A percentile compares a stretch with the other conserved stretches of the same genome.
Conservation (phyloP, 441 rosid genomes). For the Theobroma grandiflorum region DNA sequence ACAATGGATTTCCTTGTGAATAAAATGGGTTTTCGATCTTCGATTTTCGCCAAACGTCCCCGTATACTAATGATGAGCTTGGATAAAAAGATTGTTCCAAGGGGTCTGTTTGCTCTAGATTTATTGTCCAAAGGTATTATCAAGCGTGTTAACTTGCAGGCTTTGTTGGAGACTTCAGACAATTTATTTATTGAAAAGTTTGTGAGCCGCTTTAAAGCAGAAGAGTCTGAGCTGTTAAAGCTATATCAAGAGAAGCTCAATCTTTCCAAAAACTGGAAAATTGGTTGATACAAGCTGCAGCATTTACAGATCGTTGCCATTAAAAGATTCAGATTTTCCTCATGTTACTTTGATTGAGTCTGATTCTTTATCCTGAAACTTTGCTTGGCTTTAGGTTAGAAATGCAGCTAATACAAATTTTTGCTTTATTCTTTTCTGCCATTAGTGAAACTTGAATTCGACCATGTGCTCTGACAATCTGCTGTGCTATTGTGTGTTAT, state of each 20-base stretch:
- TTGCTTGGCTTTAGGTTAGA: neutral
- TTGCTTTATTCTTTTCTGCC: neutral
- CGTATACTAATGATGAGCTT: neutral
- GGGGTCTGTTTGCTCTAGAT: slow-evolving; percentile 22
- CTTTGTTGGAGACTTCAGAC: neutral
- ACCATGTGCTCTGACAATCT: neutral
- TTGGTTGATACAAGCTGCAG: no score
- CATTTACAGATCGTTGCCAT: neutral
- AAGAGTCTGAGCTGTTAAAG: slow-evolving; percentile 31
- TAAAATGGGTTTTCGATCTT: slow-evolving; percentile 19
- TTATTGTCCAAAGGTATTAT: slow-evolving; percentile 16
- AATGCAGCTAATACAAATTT: neutral
- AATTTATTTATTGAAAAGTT: slow-evolving; percentile 23
- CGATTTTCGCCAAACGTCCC: neutral
- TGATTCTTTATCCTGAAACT: no score
- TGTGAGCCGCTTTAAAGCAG: neutral
- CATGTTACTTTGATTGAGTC: no score
- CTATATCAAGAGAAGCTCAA: slow-evolving; percentile 4
- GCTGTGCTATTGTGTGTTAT: neutral
- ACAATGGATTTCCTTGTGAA: slow-evolving; percentile 32
- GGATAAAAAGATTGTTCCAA: slow-evolving; percentile 32
- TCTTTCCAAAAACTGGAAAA: neutral
- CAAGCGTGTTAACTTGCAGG: neutral
- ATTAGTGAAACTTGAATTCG: neutral
- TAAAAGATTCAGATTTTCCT: neutral